Base-by-base conservation (phyloP, 768 basidiomycete species). In the Lactarius evosmus region DNA sequence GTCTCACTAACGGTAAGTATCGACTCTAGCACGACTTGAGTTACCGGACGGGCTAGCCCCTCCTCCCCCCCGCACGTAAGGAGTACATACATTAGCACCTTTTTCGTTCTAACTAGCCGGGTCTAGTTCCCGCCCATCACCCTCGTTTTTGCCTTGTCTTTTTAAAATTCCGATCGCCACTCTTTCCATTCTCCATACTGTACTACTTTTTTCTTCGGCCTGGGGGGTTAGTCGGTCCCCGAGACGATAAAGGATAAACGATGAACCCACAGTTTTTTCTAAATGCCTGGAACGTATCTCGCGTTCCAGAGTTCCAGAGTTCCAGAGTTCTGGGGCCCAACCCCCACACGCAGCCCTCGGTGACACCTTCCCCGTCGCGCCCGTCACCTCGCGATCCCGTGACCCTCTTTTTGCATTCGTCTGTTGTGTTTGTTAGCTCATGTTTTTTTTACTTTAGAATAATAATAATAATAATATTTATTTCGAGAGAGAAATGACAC, bases 81-180 rank as follows among this genome's bases (percentile, higher is more conserved):
- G 12, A 25, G 12, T 25, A 49, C n/a, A 25, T 22, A 46, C 44
- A 7, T n/a, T n/a, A n/a, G n/a, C n/a, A 46, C 46, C 1, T 25
- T 22, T 14, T n/a, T 46, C 17, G 16, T 40, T 4, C 46, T 44
- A 46, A 46, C 46, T 46, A 38, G 38, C 38, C 38, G 46, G 11
- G 25, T 49, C 46, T 25, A 14, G 46, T 49, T 12, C 36, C 61
- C 61, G 55, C 29, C 51, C 55, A 51, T 51, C 46, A 49, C 55
- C 36, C 61, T 36, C 38, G 8, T 33, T 62, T 57, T 56, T 25
- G 46, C 25, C 4, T 49, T 27, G 22, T n/a, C 9, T 44, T n/a
- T 44, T 44, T 22, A 1, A 22, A 22, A 22, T 46, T 3, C 25
- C 46, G 46, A 49, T 49, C 25, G 46, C 22, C 25, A 25, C 44